Percentiles rank a stretch among this genome's conserved stretches.
These are phyloP conservation scores for Fusarium aywerte DNA, from an alignment of 2,329 filamentous ascomycete genomes.

Conservation along the genomic window DNA sequence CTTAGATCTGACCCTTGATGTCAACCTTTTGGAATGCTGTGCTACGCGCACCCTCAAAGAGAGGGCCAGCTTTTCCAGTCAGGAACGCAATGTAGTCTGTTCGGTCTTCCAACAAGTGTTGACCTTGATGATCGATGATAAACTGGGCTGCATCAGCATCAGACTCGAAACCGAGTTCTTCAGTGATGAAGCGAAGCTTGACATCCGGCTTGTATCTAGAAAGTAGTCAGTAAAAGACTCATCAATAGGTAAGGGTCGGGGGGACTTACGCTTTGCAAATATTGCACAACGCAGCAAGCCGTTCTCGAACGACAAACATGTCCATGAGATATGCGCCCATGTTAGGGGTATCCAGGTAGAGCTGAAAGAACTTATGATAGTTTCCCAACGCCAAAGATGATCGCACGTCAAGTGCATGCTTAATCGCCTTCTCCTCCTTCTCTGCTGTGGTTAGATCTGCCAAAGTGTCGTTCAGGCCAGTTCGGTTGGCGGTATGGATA, in stretches of 20 bases:
- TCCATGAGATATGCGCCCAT: slow-evolving; percentile 99
- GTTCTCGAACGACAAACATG: slow-evolving; percentile 96
- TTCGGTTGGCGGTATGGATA: slow-evolving; percentile 98
- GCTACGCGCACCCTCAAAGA: slow-evolving; percentile 79
- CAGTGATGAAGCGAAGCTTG: slow-evolving; percentile 89
- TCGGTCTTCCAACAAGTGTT: slow-evolving; percentile 80
- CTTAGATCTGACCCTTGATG: slow-evolving; percentile 95
- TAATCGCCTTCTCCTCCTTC: slow-evolving; percentile 84
- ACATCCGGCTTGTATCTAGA: slow-evolving; percentile 90
- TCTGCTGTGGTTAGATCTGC: slow-evolving; percentile 99
- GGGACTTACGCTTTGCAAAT: slow-evolving; percentile 91
- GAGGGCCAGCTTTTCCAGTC: slow-evolving; percentile 74
- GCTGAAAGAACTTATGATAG: slow-evolving; percentile 97
- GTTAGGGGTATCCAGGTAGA: slow-evolving; percentile 93
- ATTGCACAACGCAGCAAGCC: slow-evolving; percentile 86
- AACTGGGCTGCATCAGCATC: slow-evolving; percentile 92
- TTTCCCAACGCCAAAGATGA: slow-evolving; percentile 93
- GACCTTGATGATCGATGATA: slow-evolving; percentile 81
- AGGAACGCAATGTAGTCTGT: slow-evolving; percentile 78
- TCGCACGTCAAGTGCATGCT: slow-evolving; percentile 90
- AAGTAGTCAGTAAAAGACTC: slow-evolving; percentile 57
- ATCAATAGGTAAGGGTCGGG: background rate
- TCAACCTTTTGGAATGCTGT: slow-evolving; percentile 88
- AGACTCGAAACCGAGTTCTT: slow-evolving; percentile 95
- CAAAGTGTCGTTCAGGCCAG: slow-evolving; percentile 96